These are phyloP conservation scores for Diaporthe capsici DNA, from an alignment of 2,329 filamentous ascomycete species.

Conservation along the genomic window DNA sequence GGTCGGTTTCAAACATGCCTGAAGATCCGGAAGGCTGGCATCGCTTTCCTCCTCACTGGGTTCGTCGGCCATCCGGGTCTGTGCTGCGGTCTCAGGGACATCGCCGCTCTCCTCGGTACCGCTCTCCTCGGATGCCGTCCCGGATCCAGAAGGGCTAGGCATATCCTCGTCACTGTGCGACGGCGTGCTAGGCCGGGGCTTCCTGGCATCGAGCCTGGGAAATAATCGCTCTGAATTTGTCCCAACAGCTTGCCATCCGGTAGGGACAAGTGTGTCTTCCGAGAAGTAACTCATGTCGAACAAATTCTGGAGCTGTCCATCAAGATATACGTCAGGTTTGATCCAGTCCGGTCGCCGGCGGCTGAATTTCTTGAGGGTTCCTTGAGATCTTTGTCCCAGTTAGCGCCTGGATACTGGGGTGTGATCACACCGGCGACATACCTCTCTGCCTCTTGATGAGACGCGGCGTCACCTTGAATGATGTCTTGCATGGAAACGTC, in stretches of 20 bases:
- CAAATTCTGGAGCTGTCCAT: slow-evolving; percentile 74
- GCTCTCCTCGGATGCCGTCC: slow-evolving; percentile 65
- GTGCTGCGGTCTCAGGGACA: slow-evolving; percentile 47
- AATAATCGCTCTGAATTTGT: slow-evolving; percentile 69
- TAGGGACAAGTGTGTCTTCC: slow-evolving; percentile 73
- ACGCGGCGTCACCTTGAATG: slow-evolving; percentile 48
- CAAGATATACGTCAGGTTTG: slow-evolving; percentile 69
- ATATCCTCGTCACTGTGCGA: slow-evolving; percentile 59
- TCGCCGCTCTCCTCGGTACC: slow-evolving; percentile 66
- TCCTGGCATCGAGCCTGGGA: slow-evolving; percentile 64
- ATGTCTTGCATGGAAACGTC: slow-evolving; percentile 88
- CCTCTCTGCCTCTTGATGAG: slow-evolving; percentile 44
- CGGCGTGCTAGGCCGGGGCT: slow-evolving; percentile 57
- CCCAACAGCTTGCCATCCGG: slow-evolving; percentile 74
- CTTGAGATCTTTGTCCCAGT: slow-evolving; percentile 44
- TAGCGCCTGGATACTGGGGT: slow-evolving; percentile 7
- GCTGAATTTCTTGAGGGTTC: slow-evolving; percentile 63
- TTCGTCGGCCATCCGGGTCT: slow-evolving; percentile 72
- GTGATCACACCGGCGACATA: slow-evolving; percentile 43
- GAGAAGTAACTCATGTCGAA: slow-evolving; percentile 82
- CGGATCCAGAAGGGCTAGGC: slow-evolving; percentile 63
- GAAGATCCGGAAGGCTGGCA: slow-evolving; percentile 33
- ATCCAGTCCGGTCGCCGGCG: slow-evolving; percentile 66
- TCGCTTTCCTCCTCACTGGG: slow-evolving; percentile 67
- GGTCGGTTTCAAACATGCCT: slow-evolving; percentile 34